Base-by-base conservation (phyloP, 345 rosid species). In the Microcos paniculata region DNA sequence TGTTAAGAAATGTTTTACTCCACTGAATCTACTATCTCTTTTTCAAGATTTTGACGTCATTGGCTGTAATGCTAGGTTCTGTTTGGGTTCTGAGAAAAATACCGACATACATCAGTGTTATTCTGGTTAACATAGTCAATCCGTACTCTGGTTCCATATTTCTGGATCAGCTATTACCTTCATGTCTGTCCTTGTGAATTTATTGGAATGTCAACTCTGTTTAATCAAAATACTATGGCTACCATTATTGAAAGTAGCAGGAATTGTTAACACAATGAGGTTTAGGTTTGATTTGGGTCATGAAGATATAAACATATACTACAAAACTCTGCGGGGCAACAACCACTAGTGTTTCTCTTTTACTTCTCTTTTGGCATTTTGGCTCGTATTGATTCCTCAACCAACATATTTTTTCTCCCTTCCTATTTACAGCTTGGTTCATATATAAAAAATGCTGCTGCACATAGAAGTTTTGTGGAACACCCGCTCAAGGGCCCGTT, bases 381-480 rank as follows among this genome's bases (percentile, higher is more conserved):
- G 45, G 45, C 45, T 42, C 6, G 21, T 23, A 57, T 57, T 24
- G 19, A 21, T 69, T 70, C 70, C 42, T 73, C 8, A 15, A 4
- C 24, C 16, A 15, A 46, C 38, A 35, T 13, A 48, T 21, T 1
- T 18, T 76, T 43, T 48, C 63, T 46, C 23, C 2, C 4, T 46
- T 48, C 67, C 65, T 43, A 24, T 18, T 67, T 69, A 10, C 82
- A 94, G 98, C 78, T 87, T 73, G 64, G 83, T 79, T 84, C 87
- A 14, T 72, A 72, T 33, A 63, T 72, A 71, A 92, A 80, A 75
- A 56, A 83, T 81, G 88, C 62, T 76, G 74, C 83, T 70, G 82
- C 85, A 56, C 56, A 79, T 26, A 77, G 78, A 78, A 72, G 71
- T 69, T 86, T 82, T 30, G 68, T 70, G 62, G 86, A 80, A 58